Evolutionary conservation across 2,329 filamentous ascomycete species (phyloP), one percentile per base, ranked within the genome.

Genomic region (Pseudogymnoascus sp.): DNA sequence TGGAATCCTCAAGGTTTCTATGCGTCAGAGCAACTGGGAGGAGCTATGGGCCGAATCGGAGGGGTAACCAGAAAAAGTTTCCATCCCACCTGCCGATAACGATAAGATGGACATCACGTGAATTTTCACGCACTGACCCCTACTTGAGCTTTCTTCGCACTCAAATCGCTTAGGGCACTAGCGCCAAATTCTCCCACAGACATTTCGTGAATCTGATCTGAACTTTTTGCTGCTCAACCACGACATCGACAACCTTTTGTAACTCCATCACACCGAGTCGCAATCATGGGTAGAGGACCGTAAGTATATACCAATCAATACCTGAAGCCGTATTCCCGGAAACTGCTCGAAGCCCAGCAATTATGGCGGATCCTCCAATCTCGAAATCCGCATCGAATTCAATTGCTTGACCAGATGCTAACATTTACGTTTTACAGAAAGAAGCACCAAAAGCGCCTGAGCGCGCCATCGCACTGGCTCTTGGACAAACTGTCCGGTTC

Each of bases 401-500:
- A 21, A 35, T 59, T 35, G 23, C 33, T 60, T 60, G 28, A 37
- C 31, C 28, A 38, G 28, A 43, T 63, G 64, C 68, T 69, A 65
- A 69, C 59, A 40, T 43, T 8, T 2, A n/a, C 40, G 63, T 35
- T 59, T 68, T 70, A 76, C 77, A 93, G 89, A 82, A 96, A 95
- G 88, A 97, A 97, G 90, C 95, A 99, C 84, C 93, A 97, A 83
- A 97, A 99, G 93, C 93, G 95, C 86, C 87, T 97, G 79, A 95
- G 90, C 83, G 95, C 95, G 79, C 95, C 95, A 78, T 96, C 90
- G 80, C 95, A 97, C 89, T 99, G 95, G 95, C 91, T 99, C 79
- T 86, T 99, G 80, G 95, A 99, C 91, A 99, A 99, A 83, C 87
- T 99, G 79, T 96, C 92, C 81, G 95, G 95, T 79, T 84, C 86